Evolutionary conservation across 163 green algal species (phyloP).

Genomic region (Dunaliella salina): DNA sequence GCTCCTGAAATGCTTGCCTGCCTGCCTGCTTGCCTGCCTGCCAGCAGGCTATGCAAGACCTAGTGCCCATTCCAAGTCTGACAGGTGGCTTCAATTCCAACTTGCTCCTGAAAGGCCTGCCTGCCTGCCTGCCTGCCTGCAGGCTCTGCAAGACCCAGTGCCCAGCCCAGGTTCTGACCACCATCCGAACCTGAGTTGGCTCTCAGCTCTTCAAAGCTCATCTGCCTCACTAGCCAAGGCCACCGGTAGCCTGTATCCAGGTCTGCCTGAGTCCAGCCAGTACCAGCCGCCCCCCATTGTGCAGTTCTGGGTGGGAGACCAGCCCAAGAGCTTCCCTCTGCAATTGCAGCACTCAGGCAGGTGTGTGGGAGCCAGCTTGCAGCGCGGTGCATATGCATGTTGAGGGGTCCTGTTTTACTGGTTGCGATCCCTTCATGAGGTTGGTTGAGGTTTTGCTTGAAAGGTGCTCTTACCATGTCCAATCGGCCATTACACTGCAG

Average conservation of each 20-base stretch:
- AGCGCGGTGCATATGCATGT: background rate
- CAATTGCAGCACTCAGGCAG: conserved; percentile 59
- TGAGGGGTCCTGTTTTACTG: background rate
- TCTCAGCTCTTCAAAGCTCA: background rate
- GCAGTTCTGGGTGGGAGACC: conserved; percentile 37
- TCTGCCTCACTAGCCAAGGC: background rate
- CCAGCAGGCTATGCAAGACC: too few species aligned
- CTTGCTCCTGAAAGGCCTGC: too few species aligned
- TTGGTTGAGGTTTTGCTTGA: background rate
- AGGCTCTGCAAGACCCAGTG: too few species aligned
- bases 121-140: too few species aligned
- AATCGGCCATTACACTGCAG: background rate
- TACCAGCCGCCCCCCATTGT: conserved; percentile 38
- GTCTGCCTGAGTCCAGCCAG: conserved; percentile 1
- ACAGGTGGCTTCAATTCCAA: too few species aligned
- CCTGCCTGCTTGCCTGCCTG: too few species aligned
- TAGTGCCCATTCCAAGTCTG: too few species aligned
- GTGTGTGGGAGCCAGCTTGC: conserved; percentile 24
- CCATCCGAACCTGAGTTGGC: background rate
- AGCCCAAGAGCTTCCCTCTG: conserved; percentile 63
- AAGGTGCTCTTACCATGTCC: background rate
- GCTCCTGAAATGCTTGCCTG: too few species aligned
- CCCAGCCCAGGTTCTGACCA: background rate
- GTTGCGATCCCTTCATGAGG: background rate
- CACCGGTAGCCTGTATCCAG: background rate